Percentiles rank a stretch among this genome's conserved stretches.
Conservation (phyloP, 441 rosid genomes). For the Jatropha multifida region DNA sequence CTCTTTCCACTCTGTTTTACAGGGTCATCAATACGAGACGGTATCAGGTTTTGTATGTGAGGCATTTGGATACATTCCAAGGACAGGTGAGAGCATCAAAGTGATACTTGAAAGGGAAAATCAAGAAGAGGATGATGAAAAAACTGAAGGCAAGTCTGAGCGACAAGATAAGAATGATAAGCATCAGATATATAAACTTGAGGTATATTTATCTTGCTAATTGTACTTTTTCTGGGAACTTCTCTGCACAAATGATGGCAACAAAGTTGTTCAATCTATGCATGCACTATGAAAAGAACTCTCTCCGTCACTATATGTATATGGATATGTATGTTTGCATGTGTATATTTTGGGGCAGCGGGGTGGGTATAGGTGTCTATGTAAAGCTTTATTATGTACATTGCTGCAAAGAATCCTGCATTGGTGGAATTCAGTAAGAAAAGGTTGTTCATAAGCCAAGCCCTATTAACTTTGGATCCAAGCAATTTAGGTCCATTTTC, state of each 20-base stretch:
- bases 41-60: slow-evolving; percentile 97
- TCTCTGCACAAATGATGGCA: neutral
- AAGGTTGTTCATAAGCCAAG: neutral
- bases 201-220: slow-evolving; percentile 46
- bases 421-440: neutral
- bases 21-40: slow-evolving; percentile 98
- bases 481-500: neutral
- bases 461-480: neutral
- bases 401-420: neutral
- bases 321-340: too few species aligned
- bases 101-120: slow-evolving; percentile 81
- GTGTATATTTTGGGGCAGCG: neutral
- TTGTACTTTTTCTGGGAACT: slow-evolving; percentile 5
- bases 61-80: slow-evolving; percentile 96
- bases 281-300: neutral
- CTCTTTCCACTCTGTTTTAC: slow-evolving; percentile 21
- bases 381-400: neutral
- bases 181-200: slow-evolving; percentile 75
- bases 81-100: slow-evolving; percentile 89
- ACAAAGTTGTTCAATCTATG: neutral
- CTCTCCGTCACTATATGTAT: too few species aligned
- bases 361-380: neutral
- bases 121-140: slow-evolving; percentile 64
- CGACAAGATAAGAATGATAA: slow-evolving; percentile 65
- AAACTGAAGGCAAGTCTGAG: slow-evolving; percentile 62